Evolutionary conservation across 768 basidiomycete genomes (phyloP), one percentile per base, ranked within the genome.

Genomic region (Termitomyces bulborhizus): DNA sequence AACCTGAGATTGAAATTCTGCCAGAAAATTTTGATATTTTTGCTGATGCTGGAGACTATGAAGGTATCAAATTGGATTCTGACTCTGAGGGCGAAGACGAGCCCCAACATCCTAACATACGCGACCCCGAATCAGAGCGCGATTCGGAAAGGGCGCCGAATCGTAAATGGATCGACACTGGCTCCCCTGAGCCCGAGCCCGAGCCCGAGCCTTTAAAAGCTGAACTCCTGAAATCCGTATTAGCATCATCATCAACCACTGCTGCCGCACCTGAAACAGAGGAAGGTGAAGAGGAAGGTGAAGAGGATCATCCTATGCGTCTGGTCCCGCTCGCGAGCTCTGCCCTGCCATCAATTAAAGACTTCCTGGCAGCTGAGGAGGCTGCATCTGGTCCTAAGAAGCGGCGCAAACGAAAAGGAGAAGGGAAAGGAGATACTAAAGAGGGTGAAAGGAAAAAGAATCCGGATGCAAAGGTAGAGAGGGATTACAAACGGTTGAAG

Each of bases 1-100:
- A 62, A 54, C 66, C 69, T 0, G 71, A 76, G 51, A 67, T 71
- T 4, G 73, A 74, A 55, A 69, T 73, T 6, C 58, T 74, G 6
- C 66, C 71, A n/a, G 83, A 83, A 18, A 83, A 91, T 51, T 80
- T 91, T 41, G 89, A 96, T 65, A 95, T 97, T 42, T 97, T 97
- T 66, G 88, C 83, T 1, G 93, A 74, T 51, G 90, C 83, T 4
- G 93, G 86, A 8, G 90, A 91, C 47, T 97, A 95, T 64, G 78
- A 86, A 50, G 89, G 89, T 1, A 66, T 88, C 6, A 78, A 82
- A 45, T 60, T 81, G 3, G 80, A 71, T 4, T 83, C 75, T 29
- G 79, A 71, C 21, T 81, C 81, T 47, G 79, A 82, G 18, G 83
- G 79, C 32, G 76, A 77, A 5, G 76, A 78, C 12, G 76, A 72